Conservation (phyloP, 176 grass and related monocot genomes). For the Hyparrhenia diplandra region DNA sequence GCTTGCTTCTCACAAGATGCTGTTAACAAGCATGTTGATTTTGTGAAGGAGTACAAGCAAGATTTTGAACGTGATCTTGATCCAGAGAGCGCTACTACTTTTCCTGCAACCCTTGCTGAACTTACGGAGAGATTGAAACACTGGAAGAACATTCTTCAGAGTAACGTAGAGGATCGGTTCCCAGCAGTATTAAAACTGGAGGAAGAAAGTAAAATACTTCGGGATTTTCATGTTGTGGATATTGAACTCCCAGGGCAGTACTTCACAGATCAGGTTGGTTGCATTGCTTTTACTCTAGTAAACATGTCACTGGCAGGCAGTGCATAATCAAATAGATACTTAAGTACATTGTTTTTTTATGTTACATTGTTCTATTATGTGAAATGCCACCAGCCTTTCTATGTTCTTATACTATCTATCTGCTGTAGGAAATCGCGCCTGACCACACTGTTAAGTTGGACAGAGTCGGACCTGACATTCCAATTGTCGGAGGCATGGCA, state of each 20-base stretch:
- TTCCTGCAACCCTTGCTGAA: slow-evolving; percentile 83
- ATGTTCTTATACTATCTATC: slow-evolving; percentile 16
- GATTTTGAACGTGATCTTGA: slow-evolving; percentile 98
- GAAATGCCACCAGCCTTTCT: slow-evolving; percentile 1
- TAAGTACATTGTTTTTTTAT: neutral
- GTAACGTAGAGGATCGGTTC: slow-evolving; percentile 97
- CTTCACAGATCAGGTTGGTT: slow-evolving; percentile 89
- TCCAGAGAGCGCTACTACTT: slow-evolving; percentile 90
- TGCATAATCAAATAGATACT: neutral
- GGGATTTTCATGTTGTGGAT: slow-evolving; percentile 96
- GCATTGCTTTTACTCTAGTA: neutral
- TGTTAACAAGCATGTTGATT: slow-evolving; percentile 99
- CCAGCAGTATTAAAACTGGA: slow-evolving; percentile 95
- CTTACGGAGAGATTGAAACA: slow-evolving; percentile 94
- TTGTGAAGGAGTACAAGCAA: slow-evolving; percentile 98
- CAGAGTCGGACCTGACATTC: slow-evolving; percentile 91
- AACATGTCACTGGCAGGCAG: neutral
- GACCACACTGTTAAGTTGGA: slow-evolving; percentile 98
- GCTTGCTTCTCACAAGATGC: slow-evolving; percentile 99
- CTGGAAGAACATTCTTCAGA: slow-evolving; percentile 99
- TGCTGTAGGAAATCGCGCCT: slow-evolving; percentile 84
- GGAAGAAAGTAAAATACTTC: slow-evolving; percentile 93
- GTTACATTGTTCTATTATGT: neutral
- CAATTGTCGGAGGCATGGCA: slow-evolving; percentile 98
- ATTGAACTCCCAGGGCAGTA: slow-evolving; percentile 97